phyloP scores from a whole-genome alignment of 2,329 filamentous ascomycete genomes.

The Talaromyces sp. region DNA sequence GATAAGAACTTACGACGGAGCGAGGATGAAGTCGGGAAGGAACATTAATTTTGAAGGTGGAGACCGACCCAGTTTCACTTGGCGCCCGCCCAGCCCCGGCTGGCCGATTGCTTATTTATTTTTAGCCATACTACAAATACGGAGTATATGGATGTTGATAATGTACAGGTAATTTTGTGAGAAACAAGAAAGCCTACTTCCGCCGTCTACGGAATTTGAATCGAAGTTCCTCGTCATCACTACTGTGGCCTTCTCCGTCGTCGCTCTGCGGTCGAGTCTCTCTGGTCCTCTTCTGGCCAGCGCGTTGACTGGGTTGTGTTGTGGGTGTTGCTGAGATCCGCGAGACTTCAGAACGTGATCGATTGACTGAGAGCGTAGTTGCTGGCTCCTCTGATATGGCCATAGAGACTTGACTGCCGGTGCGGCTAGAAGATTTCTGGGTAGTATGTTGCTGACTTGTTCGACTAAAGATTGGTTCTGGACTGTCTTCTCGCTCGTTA shows the following conservation, averaged over 20 bases:
- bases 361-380: background rate
- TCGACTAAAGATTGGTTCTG: slow-evolving; percentile 16
- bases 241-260: slow-evolving; percentile 57
- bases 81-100: slow-evolving; percentile 1
- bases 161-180: background rate
- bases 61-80: slow-evolving; percentile 12
- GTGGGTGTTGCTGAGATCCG: slow-evolving; percentile 17
- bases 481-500: slow-evolving; percentile 13
- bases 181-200: background rate
- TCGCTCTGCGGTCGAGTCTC: slow-evolving; percentile 50
- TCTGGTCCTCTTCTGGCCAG: slow-evolving; percentile 33
- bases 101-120: background rate
- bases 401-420: slow-evolving; percentile 10
- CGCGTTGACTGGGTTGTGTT: slow-evolving; percentile 20
- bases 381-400: slow-evolving; percentile 12
- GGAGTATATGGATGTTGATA: background rate
- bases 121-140: background rate
- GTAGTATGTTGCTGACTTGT: slow-evolving; percentile 17
- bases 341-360: slow-evolving; percentile 21
- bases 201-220: slow-evolving; percentile 54
- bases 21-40: slow-evolving; percentile 2
- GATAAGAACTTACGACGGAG: background rate
- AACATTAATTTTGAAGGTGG: background rate
- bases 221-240: slow-evolving; percentile 56
- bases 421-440: slow-evolving; percentile 9